Evolutionary conservation across 768 basidiomycete species (phyloP), one percentile per base, ranked within the genome.

Genomic region (Leccinum fibrillosum): DNA sequence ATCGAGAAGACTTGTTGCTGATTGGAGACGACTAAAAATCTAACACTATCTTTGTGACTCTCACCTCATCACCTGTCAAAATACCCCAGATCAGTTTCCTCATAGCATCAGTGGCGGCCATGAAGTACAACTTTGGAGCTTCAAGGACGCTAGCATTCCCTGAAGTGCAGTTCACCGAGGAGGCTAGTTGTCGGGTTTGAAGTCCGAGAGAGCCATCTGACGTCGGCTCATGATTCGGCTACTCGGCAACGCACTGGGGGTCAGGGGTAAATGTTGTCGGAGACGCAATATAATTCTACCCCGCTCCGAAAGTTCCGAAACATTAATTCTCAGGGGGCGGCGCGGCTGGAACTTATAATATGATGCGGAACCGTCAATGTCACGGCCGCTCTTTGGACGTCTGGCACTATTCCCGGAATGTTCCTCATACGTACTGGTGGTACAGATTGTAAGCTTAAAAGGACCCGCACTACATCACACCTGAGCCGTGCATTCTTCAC

Each of bases 321-420:
- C 19, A 19, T 4, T 17, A n/a, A 11, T n/a, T n/a, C 10, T 32
- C 32, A 34, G 32, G 32, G 30, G 34, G 37, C 59, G 35, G 49
- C 39, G 50, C 55, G 32, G 60, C 49, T 53, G 62, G 62, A 55
- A 47, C 37, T 60, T 44, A 55, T 30, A 2, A 39, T n/a, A 8
- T 30, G 30, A 34, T 34, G 12, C 42, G 19, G 42, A 44, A 44
- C 62, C 56, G 62, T 35, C 30, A 45, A 44, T 39, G 48, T 3
- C 42, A 25, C 32, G 19, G 30, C 23, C n/a, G 13, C 28, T 49
- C n/a, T 28, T 28, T 49, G 28, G 26, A 28, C 25, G 6, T 26
- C 10, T 19, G 17, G 10, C 25, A 9, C 5, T 51, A 58, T 59
- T 54, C 39, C 21, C 26, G 28, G 50, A 21, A 23, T 48, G 23